Evolutionary conservation across 768 basidiomycete genomes (phyloP).

Genomic region (Boletus insuetus): DNA sequence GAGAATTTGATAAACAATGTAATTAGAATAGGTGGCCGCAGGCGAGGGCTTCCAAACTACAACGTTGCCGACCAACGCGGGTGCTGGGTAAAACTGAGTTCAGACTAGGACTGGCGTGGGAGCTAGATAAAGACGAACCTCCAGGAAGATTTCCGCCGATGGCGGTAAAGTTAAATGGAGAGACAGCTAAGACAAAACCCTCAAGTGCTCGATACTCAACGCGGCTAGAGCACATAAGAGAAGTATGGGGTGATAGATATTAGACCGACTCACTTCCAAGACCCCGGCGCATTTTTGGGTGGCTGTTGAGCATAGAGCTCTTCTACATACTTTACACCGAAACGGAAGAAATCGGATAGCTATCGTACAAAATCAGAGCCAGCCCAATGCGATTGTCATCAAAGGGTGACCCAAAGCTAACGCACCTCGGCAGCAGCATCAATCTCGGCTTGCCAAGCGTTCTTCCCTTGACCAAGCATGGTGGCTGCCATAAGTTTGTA

Average conservation of each 20-base stretch:
- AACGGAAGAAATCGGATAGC: conserved; percentile 93
- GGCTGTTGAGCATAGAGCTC: conserved; percentile 93
- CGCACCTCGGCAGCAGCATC: conserved; percentile 96
- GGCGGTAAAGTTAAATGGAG: conserved; percentile 98
- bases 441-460: conserved; percentile 99
- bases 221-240: conserved; percentile 53
- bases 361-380: conserved; percentile 22
- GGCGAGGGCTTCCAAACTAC: conserved; percentile 98
- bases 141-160: conserved; percentile 94
- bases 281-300: conserved; percentile 74
- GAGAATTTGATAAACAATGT: conserved; percentile 86
- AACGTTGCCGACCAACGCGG: conserved; percentile 93
- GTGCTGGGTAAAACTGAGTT: conserved; percentile 45
- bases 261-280: conserved; percentile 81
- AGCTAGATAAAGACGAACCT: conserved; percentile 34
- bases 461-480: conserved; percentile 98
- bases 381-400: not conserved
- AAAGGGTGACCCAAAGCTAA: not conserved
- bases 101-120: not conserved
- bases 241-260: not conserved
- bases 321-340: conserved; percentile 95
- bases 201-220: conserved; percentile 96
- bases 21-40: conserved; percentile 92
- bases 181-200: conserved; percentile 96
- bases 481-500: conserved; percentile 95